phyloP scores from a whole-genome alignment of 352 stramenopile species.

The Globisporangium ultimum region DNA sequence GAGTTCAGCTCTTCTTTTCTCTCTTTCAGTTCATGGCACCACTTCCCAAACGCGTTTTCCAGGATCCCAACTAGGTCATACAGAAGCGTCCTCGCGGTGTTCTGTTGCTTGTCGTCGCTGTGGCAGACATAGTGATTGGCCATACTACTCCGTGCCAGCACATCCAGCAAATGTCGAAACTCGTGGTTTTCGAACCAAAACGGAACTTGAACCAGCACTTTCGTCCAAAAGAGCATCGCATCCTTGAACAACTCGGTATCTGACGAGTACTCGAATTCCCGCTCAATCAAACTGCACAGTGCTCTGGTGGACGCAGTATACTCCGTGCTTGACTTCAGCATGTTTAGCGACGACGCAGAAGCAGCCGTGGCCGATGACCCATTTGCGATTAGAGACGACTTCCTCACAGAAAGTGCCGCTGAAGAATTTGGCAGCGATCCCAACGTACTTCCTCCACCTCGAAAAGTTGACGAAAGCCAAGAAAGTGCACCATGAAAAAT shows the following conservation, averaged over 20 bases:
- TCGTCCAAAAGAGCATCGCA: conserved; percentile 57
- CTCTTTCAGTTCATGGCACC: conserved; percentile 32
- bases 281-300: conserved; percentile 50
- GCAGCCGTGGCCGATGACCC: conserved; percentile 24
- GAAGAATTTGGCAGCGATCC: conserved; percentile 27
- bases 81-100: conserved; percentile 16
- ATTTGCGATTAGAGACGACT: conserved; percentile 38
- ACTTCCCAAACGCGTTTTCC: conserved; percentile 31
- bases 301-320: conserved; percentile 53
- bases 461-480: conserved; percentile 55
- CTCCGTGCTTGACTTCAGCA: conserved; percentile 37
- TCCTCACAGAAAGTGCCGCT: conserved; percentile 41
- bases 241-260: conserved; percentile 31
- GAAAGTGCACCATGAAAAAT: conserved; percentile 57
- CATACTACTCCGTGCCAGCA: conserved; percentile 69
- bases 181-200: conserved; percentile 78
- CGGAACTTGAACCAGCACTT: conserved; percentile 60
- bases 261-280: conserved; percentile 58
- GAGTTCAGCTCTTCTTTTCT: conserved; percentile 24
- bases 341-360: conserved; percentile 34
- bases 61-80: conserved; percentile 36
- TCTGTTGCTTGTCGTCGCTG: background rate
- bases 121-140: conserved; percentile 9
- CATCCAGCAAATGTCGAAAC: conserved; percentile 63
- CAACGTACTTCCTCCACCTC: conserved; percentile 27